Evolutionary conservation across 495 filamentous ascomycete genomes (phyloP).

Genomic region (Trichoderma virens): DNA sequence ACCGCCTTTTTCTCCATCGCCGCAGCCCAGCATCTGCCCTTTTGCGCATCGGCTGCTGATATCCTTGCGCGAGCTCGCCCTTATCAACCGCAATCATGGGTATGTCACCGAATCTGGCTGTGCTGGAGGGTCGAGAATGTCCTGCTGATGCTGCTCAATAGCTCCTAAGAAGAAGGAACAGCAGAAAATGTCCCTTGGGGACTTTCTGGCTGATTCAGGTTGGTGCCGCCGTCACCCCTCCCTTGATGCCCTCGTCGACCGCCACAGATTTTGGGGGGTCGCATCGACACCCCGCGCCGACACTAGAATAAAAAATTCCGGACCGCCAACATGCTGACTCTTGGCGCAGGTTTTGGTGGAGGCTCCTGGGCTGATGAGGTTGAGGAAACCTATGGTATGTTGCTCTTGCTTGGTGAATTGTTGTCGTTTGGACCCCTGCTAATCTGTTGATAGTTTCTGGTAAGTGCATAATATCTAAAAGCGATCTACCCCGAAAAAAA

Average conservation of each 20-base stretch:
- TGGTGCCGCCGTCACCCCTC: constrained; percentile 30
- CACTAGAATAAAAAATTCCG: neutral
- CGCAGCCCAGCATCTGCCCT: neutral
- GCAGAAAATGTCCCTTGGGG: constrained; percentile 84
- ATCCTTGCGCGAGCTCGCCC: constrained; percentile 33
- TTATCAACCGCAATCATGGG: constrained; percentile 76
- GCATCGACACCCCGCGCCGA: constrained; percentile 9
- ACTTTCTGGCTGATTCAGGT: constrained; percentile 86
- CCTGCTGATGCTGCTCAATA: constrained; percentile 40
- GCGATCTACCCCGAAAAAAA: neutral
- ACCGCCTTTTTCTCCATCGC: constrained; percentile 14
- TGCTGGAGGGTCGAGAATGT: constrained; percentile 11
- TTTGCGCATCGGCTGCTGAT: constrained; percentile 36
- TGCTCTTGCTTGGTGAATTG: neutral
- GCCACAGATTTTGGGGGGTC: constrained; percentile 1
- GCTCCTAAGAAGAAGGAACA: constrained; percentile 85
- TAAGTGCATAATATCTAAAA: neutral
- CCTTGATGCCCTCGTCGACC: constrained; percentile 18
- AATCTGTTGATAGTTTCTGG: neutral
- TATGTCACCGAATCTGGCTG: constrained; percentile 39
- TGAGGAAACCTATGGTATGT: constrained; percentile 69
- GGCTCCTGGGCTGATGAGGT: constrained; percentile 98
- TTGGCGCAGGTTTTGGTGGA: constrained; percentile 23
- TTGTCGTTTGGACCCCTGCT: neutral
- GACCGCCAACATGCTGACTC: neutral